Evolutionary conservation across 768 basidiomycete species (phyloP), one percentile per base, ranked within the genome.

Genomic region (Tulasnella sp.): DNA sequence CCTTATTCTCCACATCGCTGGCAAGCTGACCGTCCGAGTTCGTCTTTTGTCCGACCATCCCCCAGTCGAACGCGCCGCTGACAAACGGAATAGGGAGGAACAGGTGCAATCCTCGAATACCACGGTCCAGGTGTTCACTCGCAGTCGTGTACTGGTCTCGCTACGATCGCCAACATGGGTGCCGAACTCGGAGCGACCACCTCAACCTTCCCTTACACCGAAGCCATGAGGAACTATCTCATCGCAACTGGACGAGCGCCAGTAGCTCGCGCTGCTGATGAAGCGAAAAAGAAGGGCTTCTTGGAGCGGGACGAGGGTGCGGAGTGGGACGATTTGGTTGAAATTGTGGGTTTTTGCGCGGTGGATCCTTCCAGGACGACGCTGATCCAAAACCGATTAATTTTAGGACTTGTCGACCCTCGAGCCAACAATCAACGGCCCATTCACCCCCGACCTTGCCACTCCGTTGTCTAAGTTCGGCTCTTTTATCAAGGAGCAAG

Each of bases 131-230:
- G 97, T 14, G 95, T 99, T 14, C 88, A 88, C 80, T 88, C 88
- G 76, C 96, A 97, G 83, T 98, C 97, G 24, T 98, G 96, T 84
- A 99, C 98, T 81, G 96, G 94, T 78, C 87, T 98, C 76, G 98
- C 97, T 1, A 99, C 98, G 1, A 93, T 99, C 78, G 93, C 95
- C 68, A 99, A 99, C 86, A 99, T 99, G 98, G 98, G 98, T 75
- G 98, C 98, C 18, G 98, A 99, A 87, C 97, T 99, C 27, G 98
- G 98, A 52, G 98, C 98, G n/a, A 99, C 98, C 0, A 99, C 98
- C 0, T 97, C 97, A 1, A 95, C 94, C 8, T 99, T 99, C 89
- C 97, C 97, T 6, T 99, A 99, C 86, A 96, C 95, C 21, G 86
- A 90, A 24, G 91, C 91, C 83, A 99, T 99, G 97, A 89, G 91